These are phyloP conservation scores for Roridomyces roridus DNA, from an alignment of 768 basidiomycete species.

Conservation along the genomic window DNA sequence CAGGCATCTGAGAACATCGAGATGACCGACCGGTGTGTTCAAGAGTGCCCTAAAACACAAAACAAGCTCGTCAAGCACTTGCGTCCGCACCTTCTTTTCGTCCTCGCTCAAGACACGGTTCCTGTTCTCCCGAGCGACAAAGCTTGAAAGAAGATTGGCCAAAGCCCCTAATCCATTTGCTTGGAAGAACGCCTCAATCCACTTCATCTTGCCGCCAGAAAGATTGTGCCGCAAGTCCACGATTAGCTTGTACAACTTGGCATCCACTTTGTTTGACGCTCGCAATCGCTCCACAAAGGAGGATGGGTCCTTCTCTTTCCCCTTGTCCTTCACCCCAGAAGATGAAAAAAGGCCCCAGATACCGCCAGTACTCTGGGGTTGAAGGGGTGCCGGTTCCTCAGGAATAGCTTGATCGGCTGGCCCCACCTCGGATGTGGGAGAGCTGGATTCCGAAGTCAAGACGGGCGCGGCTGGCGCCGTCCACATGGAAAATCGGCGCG, in stretches of 20 bases:
- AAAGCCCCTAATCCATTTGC: conserved; percentile 74
- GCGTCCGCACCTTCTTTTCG: conserved; percentile 67
- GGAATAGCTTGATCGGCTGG: no score
- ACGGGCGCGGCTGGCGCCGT: conserved; percentile 47
- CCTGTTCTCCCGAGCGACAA: conserved; percentile 76
- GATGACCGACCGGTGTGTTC: conserved; percentile 77
- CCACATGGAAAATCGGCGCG: conserved; percentile 77
- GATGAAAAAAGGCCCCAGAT: conserved; percentile 72
- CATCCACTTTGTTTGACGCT: conserved; percentile 54
- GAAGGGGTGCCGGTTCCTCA: conserved; percentile 48
- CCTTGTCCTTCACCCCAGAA: conserved; percentile 57
- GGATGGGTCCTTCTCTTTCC: conserved; percentile 51
- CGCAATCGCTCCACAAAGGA: conserved; percentile 71
- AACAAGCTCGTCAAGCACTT: conserved; percentile 73
- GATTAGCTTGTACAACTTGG: conserved; percentile 75
- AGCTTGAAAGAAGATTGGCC: conserved; percentile 56
- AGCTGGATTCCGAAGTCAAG: conserved; percentile 31
- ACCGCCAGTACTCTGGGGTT: conserved; percentile 70
- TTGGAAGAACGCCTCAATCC: conserved; percentile 78
- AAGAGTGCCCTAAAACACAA: conserved; percentile 83
- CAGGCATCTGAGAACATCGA: conserved; percentile 9
- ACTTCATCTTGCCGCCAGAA: conserved; percentile 79
- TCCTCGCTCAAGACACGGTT: conserved; percentile 63
- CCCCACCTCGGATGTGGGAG: no score
- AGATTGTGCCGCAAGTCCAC: conserved; percentile 86